These are phyloP conservation scores for Rhodotorula toruloides DNA, from an alignment of 768 basidiomycete species.

Conservation along the genomic window DNA sequence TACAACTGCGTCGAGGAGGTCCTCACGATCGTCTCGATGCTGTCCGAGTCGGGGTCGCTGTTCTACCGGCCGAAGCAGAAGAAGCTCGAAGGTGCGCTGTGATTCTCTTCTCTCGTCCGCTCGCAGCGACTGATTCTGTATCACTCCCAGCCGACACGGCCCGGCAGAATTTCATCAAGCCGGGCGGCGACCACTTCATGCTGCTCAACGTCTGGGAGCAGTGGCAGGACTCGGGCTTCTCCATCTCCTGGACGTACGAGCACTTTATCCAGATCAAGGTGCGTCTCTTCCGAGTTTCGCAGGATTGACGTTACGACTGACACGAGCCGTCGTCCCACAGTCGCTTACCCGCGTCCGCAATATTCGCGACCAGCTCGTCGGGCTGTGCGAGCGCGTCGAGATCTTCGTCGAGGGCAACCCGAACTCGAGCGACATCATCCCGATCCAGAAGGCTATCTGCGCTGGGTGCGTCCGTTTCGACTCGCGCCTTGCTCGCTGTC, in stretches of 20 bases:
- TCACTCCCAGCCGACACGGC: slow-evolving; percentile 88
- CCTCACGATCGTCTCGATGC: slow-evolving; percentile 93
- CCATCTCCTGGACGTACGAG: slow-evolving; percentile 90
- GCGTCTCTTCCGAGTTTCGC: background rate
- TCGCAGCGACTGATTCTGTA: too few species aligned
- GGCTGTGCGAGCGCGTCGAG: slow-evolving; percentile 93
- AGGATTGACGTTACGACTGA: background rate
- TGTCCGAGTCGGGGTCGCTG: slow-evolving; percentile 87
- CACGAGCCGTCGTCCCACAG: slow-evolving; percentile 53
- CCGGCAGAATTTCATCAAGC: slow-evolving; percentile 88
- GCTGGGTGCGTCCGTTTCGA: slow-evolving; percentile 49
- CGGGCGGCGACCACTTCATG: slow-evolving; percentile 97
- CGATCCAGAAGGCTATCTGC: slow-evolving; percentile 93
- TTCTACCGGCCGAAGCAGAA: slow-evolving; percentile 99
- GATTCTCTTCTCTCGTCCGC: background rate
- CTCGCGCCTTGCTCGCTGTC: background rate
- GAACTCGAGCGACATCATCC: slow-evolving; percentile 85
- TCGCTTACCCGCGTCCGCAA: slow-evolving; percentile 88
- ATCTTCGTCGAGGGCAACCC: slow-evolving; percentile 80
- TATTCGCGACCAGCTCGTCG: slow-evolving; percentile 84
- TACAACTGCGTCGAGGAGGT: slow-evolving; percentile 95
- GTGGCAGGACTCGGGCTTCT: slow-evolving; percentile 96
- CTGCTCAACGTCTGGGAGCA: slow-evolving; percentile 97
- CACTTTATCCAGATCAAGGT: slow-evolving; percentile 50
- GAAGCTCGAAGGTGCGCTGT: slow-evolving; percentile 53